Conservation (phyloP, 768 basidiomycete species). For the Boletus sp. region DNA sequence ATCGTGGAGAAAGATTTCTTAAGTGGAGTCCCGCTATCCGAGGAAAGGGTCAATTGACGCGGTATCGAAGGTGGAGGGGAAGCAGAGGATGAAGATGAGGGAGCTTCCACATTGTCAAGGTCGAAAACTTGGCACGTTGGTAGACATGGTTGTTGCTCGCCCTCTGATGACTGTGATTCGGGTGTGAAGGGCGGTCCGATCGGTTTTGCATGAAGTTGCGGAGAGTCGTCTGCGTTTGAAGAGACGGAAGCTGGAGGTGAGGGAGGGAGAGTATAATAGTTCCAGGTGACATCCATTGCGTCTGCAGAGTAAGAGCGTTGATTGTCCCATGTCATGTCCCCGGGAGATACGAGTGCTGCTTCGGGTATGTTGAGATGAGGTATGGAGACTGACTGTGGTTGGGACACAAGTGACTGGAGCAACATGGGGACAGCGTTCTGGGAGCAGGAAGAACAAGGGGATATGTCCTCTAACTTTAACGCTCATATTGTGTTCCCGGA, state of each 20-base stretch:
- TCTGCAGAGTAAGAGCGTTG: constrained; percentile 36
- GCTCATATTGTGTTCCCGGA: constrained; percentile 22
- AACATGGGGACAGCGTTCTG: constrained; percentile 11
- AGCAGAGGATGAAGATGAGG: constrained; percentile 35
- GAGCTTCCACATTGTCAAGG: constrained; percentile 32
- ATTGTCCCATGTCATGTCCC: constrained; percentile 50
- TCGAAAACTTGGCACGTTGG: constrained; percentile 77
- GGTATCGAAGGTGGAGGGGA: constrained; percentile 31
- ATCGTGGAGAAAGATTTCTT: constrained; percentile 48
- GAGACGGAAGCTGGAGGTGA: constrained; percentile 49
- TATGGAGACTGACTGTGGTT: constrained; percentile 42
- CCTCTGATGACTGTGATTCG: constrained; percentile 40
- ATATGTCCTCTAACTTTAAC: constrained; percentile 21
- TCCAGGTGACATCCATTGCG: constrained; percentile 42
- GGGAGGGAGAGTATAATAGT: constrained; percentile 49
- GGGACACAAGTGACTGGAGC: constrained; percentile 17
- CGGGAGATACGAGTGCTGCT: constrained; percentile 50
- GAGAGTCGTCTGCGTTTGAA: constrained; percentile 45
- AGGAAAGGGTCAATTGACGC: constrained; percentile 35
- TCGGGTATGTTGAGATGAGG: constrained; percentile 59
- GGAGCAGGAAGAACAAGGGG: constrained; percentile 14
- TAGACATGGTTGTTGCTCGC: constrained; percentile 54
- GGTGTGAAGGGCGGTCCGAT: constrained; percentile 53
- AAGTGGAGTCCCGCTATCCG: constrained; percentile 28
- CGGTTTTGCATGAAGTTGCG: constrained; percentile 41